These are phyloP conservation scores for Discostella pseudostelligera DNA, from an alignment of 108 stramenopile species.

Conservation along the genomic window DNA sequence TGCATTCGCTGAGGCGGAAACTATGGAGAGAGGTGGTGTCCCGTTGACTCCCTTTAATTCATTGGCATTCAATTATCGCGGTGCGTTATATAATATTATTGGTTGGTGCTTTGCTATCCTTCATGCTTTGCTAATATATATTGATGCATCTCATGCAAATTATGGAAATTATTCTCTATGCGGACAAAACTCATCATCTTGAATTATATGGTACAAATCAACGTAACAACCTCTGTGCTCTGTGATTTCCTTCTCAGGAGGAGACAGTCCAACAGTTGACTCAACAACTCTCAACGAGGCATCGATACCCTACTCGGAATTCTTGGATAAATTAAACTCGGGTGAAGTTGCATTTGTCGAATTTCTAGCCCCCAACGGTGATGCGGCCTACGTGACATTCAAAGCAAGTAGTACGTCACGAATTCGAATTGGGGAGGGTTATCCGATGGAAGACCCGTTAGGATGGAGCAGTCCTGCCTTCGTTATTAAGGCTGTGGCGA, in stretches of 20 bases:
- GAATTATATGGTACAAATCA: no score
- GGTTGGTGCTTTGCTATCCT: no score
- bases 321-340: slow-evolving; percentile 47
- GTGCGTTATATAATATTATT: slow-evolving; percentile 20
- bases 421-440: slow-evolving; percentile 80
- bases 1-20: slow-evolving; percentile 34
- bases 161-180: no score
- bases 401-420: slow-evolving; percentile 33
- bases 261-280: slow-evolving; percentile 53
- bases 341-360: slow-evolving; percentile 76
- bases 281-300: slow-evolving; percentile 60
- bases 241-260: slow-evolving; percentile 10
- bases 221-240: no score
- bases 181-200: no score
- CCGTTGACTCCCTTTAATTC: slow-evolving; percentile 70
- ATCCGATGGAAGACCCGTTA: slow-evolving; percentile 71
- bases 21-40: slow-evolving; percentile 45
- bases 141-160: no score
- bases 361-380: slow-evolving; percentile 79
- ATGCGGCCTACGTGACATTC: slow-evolving; percentile 75
- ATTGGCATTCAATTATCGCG: slow-evolving; percentile 73
- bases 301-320: slow-evolving; percentile 65
- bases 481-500: slow-evolving; percentile 65
- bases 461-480: slow-evolving; percentile 74
- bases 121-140: no score